These are phyloP conservation scores for Epichloe brachyelytri DNA, from an alignment of 2,329 filamentous ascomycete species.

Conservation along the genomic window DNA sequence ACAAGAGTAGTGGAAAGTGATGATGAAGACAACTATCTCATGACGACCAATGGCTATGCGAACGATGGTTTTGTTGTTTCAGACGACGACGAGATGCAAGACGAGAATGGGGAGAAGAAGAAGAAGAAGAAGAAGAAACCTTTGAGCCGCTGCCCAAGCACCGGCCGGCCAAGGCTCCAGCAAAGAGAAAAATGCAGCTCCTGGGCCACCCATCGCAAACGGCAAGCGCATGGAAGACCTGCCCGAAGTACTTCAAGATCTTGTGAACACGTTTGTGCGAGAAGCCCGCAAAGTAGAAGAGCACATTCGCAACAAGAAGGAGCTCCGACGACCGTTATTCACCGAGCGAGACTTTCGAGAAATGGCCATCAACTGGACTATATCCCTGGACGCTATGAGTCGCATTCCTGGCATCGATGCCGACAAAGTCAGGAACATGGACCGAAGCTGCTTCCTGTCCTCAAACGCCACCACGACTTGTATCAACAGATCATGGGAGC, in stretches of 20 bases:
- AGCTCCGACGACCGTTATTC: slow-evolving; percentile 48
- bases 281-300: slow-evolving; percentile 49
- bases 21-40: slow-evolving; percentile 25
- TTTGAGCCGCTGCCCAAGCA: slow-evolving; percentile 31
- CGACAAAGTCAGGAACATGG: slow-evolving; percentile 53
- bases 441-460: slow-evolving; percentile 43
- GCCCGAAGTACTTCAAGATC: slow-evolving; percentile 45
- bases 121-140: slow-evolving; percentile 27
- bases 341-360: slow-evolving; percentile 55
- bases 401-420: slow-evolving; percentile 48
- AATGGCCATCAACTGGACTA: slow-evolving; percentile 61
- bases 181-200: slow-evolving; percentile 7
- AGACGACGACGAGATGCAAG: slow-evolving; percentile 19
- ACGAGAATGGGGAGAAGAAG: slow-evolving; percentile 22
- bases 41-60: slow-evolving; percentile 33
- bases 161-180: slow-evolving; percentile 23
- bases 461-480: slow-evolving; percentile 33
- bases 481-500: slow-evolving; percentile 39
- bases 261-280: slow-evolving; percentile 52
- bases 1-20: slow-evolving; percentile 15
- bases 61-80: slow-evolving; percentile 37
- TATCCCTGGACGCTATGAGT: slow-evolving; percentile 46
- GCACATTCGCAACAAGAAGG: slow-evolving; percentile 45
- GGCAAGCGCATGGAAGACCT: slow-evolving; percentile 42
- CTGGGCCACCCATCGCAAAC: slow-evolving; percentile 45